These are phyloP conservation scores for Pythium phragmiticola DNA, from an alignment of 352 stramenopile species.

Conservation along the genomic window DNA sequence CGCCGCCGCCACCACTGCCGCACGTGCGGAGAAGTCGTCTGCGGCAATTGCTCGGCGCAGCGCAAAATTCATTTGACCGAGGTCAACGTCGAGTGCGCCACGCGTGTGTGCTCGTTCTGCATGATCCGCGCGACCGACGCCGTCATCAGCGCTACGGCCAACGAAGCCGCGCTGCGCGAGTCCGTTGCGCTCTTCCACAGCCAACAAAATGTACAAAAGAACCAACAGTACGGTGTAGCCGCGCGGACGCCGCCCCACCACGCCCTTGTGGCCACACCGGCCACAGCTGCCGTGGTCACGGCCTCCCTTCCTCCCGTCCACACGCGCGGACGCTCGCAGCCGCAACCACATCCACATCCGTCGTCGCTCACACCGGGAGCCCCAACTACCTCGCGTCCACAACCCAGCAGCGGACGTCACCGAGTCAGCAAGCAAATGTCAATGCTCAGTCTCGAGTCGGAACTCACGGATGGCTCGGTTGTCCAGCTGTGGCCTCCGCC, in stretches of 20 bases:
- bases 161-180: slow-evolving; percentile 43
- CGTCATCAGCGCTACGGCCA: slow-evolving; percentile 46
- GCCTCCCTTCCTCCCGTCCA: background rate
- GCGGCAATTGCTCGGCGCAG: slow-evolving; percentile 67
- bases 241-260: background rate
- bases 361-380: background rate
- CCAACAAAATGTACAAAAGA: background rate
- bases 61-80: slow-evolving; percentile 71
- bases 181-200: slow-evolving; percentile 30
- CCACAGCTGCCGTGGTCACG: slow-evolving; percentile 1
- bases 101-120: slow-evolving; percentile 79
- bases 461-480: slow-evolving; percentile 56
- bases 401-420: background rate
- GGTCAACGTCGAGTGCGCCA: slow-evolving; percentile 77
- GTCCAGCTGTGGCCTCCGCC: slow-evolving; percentile 67
- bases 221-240: background rate
- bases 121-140: slow-evolving; percentile 74
- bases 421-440: slow-evolving; percentile 42
- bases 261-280: slow-evolving; percentile 7
- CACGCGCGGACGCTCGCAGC: background rate
- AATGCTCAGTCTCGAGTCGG: slow-evolving; percentile 58
- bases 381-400: background rate
- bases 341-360: background rate
- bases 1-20: slow-evolving; percentile 76
- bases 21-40: slow-evolving; percentile 79